phyloP scores from a whole-genome alignment of 805 yeast species.

The Novakomyces olei region DNA sequence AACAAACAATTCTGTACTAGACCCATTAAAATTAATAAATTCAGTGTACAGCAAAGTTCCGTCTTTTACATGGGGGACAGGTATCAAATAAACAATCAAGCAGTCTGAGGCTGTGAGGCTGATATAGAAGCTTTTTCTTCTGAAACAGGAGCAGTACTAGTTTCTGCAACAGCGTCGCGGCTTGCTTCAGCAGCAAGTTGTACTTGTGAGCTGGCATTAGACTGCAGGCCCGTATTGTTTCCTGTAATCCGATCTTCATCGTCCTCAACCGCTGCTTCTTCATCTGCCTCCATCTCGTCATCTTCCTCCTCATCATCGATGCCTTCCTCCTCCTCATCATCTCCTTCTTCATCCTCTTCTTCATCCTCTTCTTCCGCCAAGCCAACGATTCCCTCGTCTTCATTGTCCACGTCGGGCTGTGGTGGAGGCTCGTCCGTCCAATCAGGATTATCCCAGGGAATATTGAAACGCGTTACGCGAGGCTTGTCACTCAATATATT shows the following conservation, averaged over 20 bases:
- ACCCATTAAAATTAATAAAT: not conserved
- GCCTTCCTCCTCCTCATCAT: slow-evolving; percentile 8
- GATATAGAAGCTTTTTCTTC: no score
- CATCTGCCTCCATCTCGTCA: slow-evolving; percentile 10
- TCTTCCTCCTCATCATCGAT: slow-evolving; percentile 8
- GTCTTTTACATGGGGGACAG: no score
- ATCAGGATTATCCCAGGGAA: slow-evolving; percentile 42
- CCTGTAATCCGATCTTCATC: slow-evolving; percentile 4
- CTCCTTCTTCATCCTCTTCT: slow-evolving; percentile 10
- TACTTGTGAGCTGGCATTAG: no score
- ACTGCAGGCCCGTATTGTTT: no score
- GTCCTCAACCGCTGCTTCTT: slow-evolving; percentile 7
- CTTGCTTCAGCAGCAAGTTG: no score
- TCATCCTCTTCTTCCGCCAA: slow-evolving; percentile 16
- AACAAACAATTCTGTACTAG: not conserved
- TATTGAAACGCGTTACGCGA: slow-evolving; percentile 86
- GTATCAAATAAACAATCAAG: no score
- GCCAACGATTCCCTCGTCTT: slow-evolving; percentile 14
- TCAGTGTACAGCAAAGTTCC: no score
- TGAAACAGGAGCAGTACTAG: no score
- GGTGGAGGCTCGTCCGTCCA: slow-evolving; percentile 34
- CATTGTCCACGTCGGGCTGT: slow-evolving; percentile 31
- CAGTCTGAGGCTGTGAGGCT: no score
- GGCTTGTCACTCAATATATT: slow-evolving; percentile 94
- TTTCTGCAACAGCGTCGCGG: no score